Percentiles rank a stretch among this genome's conserved stretches.
These are phyloP conservation scores for Ophiostoma sp. DNA, from an alignment of 2,329 filamentous ascomycete species.

Conservation along the genomic window DNA sequence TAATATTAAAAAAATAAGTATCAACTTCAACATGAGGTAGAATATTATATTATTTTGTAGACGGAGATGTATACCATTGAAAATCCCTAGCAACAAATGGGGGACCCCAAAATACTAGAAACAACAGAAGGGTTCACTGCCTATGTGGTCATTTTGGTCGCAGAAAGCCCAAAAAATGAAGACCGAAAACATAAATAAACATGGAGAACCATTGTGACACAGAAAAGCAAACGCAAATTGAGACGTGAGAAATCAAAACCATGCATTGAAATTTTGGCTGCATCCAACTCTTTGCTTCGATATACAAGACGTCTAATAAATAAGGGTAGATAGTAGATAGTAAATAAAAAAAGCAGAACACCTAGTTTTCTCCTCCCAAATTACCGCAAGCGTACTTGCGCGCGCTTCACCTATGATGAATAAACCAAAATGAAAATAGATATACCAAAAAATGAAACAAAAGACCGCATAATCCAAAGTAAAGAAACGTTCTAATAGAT, in stretches of 20 bases:
- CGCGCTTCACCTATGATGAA: conserved; percentile 7
- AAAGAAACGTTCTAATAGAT: conserved; percentile 5
- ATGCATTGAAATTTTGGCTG: neutral
- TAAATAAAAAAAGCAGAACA: neutral
- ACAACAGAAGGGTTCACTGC: neutral
- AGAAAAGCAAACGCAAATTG: neutral
- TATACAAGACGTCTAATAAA: neutral
- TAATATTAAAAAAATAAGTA: too few species aligned
- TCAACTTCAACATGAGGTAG: too few species aligned
- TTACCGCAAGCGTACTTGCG: conserved; percentile 12
- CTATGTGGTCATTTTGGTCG: neutral
- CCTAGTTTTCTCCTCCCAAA: neutral
- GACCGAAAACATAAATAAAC: neutral
- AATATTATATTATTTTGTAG: too few species aligned
- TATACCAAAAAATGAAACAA: conserved; percentile 21
- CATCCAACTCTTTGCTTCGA: neutral
- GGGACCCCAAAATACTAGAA: too few species aligned
- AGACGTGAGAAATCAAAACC: neutral
- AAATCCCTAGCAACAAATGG: too few species aligned
- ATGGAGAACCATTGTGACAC: neutral
- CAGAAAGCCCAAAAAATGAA: conserved; percentile 27
- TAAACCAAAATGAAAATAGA: conserved; percentile 18
- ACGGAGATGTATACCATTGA: too few species aligned
- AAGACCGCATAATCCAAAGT: neutral
- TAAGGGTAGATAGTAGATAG: neutral